Base-by-base conservation (phyloP, 2,329 filamentous ascomycete genomes). In the Gliomastix tumulicola region DNA sequence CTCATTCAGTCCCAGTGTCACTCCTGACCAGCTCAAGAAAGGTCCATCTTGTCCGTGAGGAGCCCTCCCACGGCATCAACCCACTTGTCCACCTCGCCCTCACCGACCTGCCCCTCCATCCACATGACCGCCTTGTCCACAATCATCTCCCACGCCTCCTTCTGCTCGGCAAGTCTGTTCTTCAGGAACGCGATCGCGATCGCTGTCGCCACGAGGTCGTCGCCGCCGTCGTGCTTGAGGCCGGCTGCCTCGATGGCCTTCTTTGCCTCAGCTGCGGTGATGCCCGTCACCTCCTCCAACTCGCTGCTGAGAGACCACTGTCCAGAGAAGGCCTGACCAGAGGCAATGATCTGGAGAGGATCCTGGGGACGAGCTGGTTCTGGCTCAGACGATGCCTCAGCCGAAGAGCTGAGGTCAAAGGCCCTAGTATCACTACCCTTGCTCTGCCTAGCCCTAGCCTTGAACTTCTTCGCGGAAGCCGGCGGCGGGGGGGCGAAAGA, bases 141-240 rank as follows among this genome's bases (percentile, higher is more conserved):
- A 27, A 84, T 57, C 63, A 84, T 62, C 42, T 80, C 78, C 79
- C 79, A 85, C 7, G 66, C 65, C 3, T 77, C 79, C 49, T 62
- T 57, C 35, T 74, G 61, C 0, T 43, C 55, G 0, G 23, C 45
- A 40, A 75, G 46, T 37, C 60, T 66, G 28, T 35, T 51, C 47
- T 74, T 65, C 42, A 84, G 42, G 30, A 44, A 60, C 4, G 47
- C 39, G 3, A 59, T 43, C 1, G 46, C 54, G 27, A 51, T 56
- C 2, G 51, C 36, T 6, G 59, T 60, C 6, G 52, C 53, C 7
- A 56, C 21, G 6, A 54, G 38, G 4, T 45, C 34, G 6, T 32
- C 35, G 0, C 41, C 38, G 12, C 41, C 35, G 3, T 39, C 35
- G 1, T 42, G 19, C 2, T 47, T 31, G 0, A 30, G 27, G 2